Conservation (phyloP, 1,139 yeast species). For the Nakaseomyces sp. region DNA sequence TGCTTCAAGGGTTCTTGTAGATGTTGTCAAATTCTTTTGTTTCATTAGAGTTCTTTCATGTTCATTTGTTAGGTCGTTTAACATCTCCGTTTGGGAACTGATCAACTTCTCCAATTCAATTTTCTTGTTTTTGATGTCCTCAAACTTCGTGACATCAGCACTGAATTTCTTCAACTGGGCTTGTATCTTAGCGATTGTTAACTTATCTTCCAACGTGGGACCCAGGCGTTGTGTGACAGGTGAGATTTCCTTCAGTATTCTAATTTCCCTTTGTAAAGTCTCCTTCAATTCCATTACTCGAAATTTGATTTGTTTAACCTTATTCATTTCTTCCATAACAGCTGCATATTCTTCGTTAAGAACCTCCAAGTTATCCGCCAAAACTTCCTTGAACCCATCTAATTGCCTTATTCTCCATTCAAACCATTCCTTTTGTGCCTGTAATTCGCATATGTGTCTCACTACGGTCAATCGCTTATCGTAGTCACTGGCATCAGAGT, state of each 20-base stretch:
- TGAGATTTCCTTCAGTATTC: conserved; percentile 40
- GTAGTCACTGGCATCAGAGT: conserved; percentile 6
- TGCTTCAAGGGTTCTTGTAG: not conserved
- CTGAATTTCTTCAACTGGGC: conserved; percentile 19
- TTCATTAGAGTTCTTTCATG: not conserved
- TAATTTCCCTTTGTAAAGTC: conserved; percentile 41
- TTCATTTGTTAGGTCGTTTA: not conserved
- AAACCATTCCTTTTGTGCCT: conserved; percentile 28
- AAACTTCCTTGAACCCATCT: conserved; percentile 25
- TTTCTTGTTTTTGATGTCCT: not conserved
- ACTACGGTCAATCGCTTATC: conserved; percentile 4
- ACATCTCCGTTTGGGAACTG: not conserved
- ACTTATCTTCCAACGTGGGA: conserved; percentile 25
- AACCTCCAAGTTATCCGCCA: conserved; percentile 41
- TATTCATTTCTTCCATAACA: conserved; percentile 28
- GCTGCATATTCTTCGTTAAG: conserved; percentile 40
- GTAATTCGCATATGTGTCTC: conserved; percentile 16
- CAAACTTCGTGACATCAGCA: not conserved
- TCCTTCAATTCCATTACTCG: conserved; percentile 41
- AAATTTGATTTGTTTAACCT: conserved; percentile 36
- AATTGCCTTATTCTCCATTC: conserved; percentile 30
- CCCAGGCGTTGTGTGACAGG: conserved; percentile 37
- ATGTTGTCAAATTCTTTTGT: not conserved
- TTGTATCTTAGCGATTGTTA: conserved; percentile 26
- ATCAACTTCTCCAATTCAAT: not conserved